These are phyloP conservation scores for Wickerhamiella sergipiensis DNA, from an alignment of 805 yeast species.

Conservation along the genomic window DNA sequence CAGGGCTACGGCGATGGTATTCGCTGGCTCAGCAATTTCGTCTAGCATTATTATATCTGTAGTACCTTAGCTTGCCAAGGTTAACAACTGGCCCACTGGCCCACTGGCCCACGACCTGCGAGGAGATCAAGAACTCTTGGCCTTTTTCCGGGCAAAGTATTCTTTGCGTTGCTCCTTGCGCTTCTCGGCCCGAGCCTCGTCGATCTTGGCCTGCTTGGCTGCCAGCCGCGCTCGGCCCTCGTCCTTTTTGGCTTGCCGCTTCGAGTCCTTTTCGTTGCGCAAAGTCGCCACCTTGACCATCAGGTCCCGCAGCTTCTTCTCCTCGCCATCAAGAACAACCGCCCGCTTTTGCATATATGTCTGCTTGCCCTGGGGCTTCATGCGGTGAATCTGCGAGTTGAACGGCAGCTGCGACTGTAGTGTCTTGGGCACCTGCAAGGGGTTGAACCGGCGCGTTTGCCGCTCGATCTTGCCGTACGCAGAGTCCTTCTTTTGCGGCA, in stretches of 20 bases:
- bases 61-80: too few relatives aligned
- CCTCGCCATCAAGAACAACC: slow-evolving; percentile 82
- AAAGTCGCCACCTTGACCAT: slow-evolving; percentile 78
- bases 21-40: slow-evolving; percentile 95
- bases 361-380: slow-evolving; percentile 69
- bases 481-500: slow-evolving; percentile 44
- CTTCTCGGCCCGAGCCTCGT: slow-evolving; percentile 55
- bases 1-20: slow-evolving; percentile 97
- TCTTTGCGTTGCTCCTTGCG: slow-evolving; percentile 77
- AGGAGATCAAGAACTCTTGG: not conserved
- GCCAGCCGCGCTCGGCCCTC: slow-evolving; percentile 64
- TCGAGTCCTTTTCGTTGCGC: slow-evolving; percentile 71
- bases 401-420: slow-evolving; percentile 73
- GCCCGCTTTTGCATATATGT: slow-evolving; percentile 85
- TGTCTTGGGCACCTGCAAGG: slow-evolving; percentile 72
- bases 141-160: slow-evolving; percentile 34
- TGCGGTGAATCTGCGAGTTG: slow-evolving; percentile 75
- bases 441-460: slow-evolving; percentile 69
- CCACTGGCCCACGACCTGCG: too few relatives aligned
- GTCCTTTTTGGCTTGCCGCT: slow-evolving; percentile 56
- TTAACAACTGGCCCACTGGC: too few relatives aligned
- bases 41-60: too few relatives aligned
- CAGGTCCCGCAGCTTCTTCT: slow-evolving; percentile 81
- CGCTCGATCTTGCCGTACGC: slow-evolving; percentile 66
- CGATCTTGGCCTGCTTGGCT: slow-evolving; percentile 62